Evolutionary conservation across 2,329 filamentous ascomycete species (phyloP), one percentile per base, ranked within the genome.

Genomic region (Ustilaginoidea virens): DNA sequence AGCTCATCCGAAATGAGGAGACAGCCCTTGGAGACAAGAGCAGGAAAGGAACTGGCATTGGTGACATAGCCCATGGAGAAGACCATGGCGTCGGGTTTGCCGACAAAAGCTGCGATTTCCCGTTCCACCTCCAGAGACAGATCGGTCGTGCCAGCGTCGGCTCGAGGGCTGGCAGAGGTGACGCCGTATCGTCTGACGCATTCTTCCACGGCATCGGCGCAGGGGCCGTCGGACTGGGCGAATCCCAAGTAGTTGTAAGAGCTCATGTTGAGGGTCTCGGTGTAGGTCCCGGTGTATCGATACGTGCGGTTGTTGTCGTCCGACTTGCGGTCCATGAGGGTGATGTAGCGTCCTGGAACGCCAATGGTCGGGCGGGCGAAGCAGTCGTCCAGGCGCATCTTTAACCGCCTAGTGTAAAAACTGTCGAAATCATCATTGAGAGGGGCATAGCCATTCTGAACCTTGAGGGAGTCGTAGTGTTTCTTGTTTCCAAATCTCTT

Each of bases 181-280:
- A 96, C 72, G 23, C 87, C 86, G 46, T 92, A 90, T 47, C 79
- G 86, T 54, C 72, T 75, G 39, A 93, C 74, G 26, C 70, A 72
- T 26, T 86, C 78, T 58, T 98, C 90, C 4, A 87, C 82, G 10
- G 81, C 78, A 51, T 96, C 87, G 26, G 90, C 90, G 48, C 90
- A 98, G 23, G 90, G 87, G 8, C 90, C 90, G 40, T 96, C 86
- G 0, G 90, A 94, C 53, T 98, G 90, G 29, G 90, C 90, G 46
- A 98, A 98, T 24, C 90, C 90, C 15, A 98, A 80, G 51, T 98
- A 98, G 57, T 98, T 98, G 68, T 98, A 98, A 1, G 90, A 98
- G 61, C 87, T 94, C 78, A 98, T 80, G 58, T 98, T 98, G 44
- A 98, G 63, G 0, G 90, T 96, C 55, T 98, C 83, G 1, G 87